Conservation (phyloP, 257 asterid genomes). For the Linderniella brevidens region DNA sequence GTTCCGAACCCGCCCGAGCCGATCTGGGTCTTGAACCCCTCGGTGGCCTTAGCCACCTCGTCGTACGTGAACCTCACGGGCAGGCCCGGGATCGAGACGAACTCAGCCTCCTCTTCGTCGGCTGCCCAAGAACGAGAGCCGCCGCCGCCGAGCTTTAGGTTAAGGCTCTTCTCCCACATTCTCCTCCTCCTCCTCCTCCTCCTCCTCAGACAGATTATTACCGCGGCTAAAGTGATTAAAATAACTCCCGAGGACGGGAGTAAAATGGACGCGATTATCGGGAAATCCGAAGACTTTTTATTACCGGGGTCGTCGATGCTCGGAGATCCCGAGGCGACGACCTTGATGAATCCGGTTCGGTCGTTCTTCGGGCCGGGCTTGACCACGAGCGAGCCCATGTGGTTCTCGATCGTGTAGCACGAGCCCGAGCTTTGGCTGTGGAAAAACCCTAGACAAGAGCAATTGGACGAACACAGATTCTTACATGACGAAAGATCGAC, state of each 20-base stretch:
- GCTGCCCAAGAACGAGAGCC: too few species aligned
- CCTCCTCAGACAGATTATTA: slow-evolving; percentile 9
- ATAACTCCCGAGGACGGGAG: slow-evolving; percentile 3
- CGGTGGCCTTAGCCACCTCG: slow-evolving; percentile 43
- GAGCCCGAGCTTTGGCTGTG: slow-evolving; percentile 35
- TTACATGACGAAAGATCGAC: slow-evolving; percentile 33
- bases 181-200: slow-evolving; percentile 10
- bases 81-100: slow-evolving; percentile 40
- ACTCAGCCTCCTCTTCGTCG: slow-evolving; percentile 13
- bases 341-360: slow-evolving; percentile 29
- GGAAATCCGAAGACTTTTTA: too few species aligned
- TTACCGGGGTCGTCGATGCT: neutral
- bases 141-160: neutral
- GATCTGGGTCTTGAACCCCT: slow-evolving; percentile 30
- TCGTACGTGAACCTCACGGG: slow-evolving; percentile 41
- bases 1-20: slow-evolving; percentile 87
- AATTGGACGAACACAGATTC: slow-evolving; percentile 36
- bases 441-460: slow-evolving; percentile 57
- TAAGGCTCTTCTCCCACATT: neutral
- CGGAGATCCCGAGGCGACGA: neutral
- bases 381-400: slow-evolving; percentile 40
- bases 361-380: slow-evolving; percentile 10
- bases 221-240: too few species aligned
- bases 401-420: slow-evolving; percentile 32
- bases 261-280: too few species aligned